These are phyloP conservation scores for Piedraia hortae DNA, from an alignment of 2,329 filamentous ascomycete species.

Conservation along the genomic window DNA sequence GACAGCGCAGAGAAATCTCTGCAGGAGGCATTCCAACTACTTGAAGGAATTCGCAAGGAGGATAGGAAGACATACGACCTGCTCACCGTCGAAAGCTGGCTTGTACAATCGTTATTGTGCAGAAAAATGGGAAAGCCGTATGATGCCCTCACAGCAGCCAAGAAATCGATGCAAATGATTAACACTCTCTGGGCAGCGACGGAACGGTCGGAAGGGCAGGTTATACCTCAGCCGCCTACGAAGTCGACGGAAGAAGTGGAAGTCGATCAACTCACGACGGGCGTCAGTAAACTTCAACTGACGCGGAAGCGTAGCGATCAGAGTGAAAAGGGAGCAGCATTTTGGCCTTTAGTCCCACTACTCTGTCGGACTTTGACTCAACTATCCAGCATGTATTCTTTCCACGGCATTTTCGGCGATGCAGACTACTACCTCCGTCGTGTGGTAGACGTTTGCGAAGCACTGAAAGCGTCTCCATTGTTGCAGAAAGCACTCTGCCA, in stretches of 20 bases:
- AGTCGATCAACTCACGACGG: conserved; percentile 3
- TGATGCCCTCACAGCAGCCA: conserved; percentile 8
- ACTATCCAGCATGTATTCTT: conserved; percentile 50
- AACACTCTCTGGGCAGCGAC: conserved; percentile 8
- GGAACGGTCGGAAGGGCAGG: conserved; percentile 3
- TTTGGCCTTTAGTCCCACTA: conserved; percentile 54
- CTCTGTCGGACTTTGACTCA: conserved; percentile 45
- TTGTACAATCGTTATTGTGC: conserved; percentile 7
- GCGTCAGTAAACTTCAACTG: conserved; percentile 11
- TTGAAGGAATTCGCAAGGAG: conserved; percentile 3
- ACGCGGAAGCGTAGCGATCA: conserved; percentile 14
- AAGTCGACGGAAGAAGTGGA: neutral
- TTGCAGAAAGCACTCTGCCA: conserved; percentile 5
- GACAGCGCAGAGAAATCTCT: conserved; percentile 4
- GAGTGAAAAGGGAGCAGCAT: conserved; percentile 30
- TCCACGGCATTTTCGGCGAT: conserved; percentile 68
- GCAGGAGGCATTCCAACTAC: conserved; percentile 3
- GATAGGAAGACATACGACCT: conserved; percentile 6
- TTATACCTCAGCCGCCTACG: neutral
- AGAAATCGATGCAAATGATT: conserved; percentile 7
- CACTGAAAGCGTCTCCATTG: conserved; percentile 3
- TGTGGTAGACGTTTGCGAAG: conserved; percentile 44
- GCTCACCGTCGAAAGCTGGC: conserved; percentile 8
- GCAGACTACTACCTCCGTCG: conserved; percentile 72
- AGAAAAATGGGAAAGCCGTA: conserved; percentile 3